Percentiles rank a stretch among this genome's conserved stretches.
Conservation (phyloP, 2,329 filamentous ascomycete genomes). For the Pseudovirgaria hyperparasitica region DNA sequence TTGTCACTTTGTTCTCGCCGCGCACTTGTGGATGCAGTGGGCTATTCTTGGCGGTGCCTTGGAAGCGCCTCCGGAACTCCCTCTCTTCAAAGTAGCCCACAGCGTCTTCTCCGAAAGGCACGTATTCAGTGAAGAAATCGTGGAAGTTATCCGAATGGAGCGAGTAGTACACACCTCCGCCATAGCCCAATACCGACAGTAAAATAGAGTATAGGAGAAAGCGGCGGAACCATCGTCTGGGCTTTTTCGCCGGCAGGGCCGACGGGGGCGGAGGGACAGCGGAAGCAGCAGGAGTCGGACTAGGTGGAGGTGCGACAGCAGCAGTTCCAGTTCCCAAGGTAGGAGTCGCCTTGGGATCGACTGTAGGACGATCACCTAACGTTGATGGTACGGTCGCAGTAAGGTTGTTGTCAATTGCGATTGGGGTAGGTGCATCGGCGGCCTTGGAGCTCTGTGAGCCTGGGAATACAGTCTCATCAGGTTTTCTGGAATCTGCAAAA, state of each 20-base stretch:
- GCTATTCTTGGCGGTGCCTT: slow-evolving; percentile 26
- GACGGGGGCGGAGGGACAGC: slow-evolving; percentile 19
- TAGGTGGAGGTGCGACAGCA: slow-evolving; percentile 20
- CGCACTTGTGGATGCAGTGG: slow-evolving; percentile 33
- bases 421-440: slow-evolving; percentile 14
- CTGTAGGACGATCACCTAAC: slow-evolving; percentile 28
- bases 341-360: slow-evolving; percentile 33
- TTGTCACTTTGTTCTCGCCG: slow-evolving; percentile 59
- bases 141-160: slow-evolving; percentile 95
- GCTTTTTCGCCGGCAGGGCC: slow-evolving; percentile 38
- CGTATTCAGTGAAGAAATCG: slow-evolving; percentile 96
- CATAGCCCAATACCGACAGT: slow-evolving; percentile 67
- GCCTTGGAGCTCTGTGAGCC: slow-evolving; percentile 7
- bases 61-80: slow-evolving; percentile 82
- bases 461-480: slow-evolving; percentile 23
- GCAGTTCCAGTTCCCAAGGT: slow-evolving; percentile 26
- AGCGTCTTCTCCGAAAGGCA: slow-evolving; percentile 87
- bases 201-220: slow-evolving; percentile 66
- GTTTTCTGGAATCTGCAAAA: slow-evolving; percentile 36
- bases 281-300: slow-evolving; percentile 4
- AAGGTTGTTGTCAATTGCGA: slow-evolving; percentile 21
- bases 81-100: slow-evolving; percentile 93
- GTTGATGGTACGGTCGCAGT: slow-evolving; percentile 31
- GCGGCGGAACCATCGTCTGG: slow-evolving; percentile 61
- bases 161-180: slow-evolving; percentile 82